Conservation (phyloP, 495 filamentous ascomycete genomes). For the Annulohypoxylon bovei region DNA sequence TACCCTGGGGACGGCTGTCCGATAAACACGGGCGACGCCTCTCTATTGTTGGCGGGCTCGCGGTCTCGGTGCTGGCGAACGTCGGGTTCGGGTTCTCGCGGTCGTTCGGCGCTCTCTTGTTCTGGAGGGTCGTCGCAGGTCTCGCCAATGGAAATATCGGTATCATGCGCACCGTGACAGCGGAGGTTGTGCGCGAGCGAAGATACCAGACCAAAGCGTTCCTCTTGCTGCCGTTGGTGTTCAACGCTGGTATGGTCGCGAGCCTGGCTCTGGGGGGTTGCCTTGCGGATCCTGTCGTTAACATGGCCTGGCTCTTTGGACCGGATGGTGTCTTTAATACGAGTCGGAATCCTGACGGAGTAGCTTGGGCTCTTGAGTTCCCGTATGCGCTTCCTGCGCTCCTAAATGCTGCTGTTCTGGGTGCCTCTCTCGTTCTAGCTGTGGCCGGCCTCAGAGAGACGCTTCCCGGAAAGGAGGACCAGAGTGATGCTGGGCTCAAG, state of each 20-base stretch:
- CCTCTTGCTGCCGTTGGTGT: slow-evolving; percentile 81
- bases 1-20: slow-evolving; percentile 79
- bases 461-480: slow-evolving; percentile 45
- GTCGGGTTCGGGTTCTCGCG: slow-evolving; percentile 77
- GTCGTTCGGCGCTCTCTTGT: slow-evolving; percentile 73
- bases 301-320: slow-evolving; percentile 73
- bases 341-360: slow-evolving; percentile 42
- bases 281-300: slow-evolving; percentile 75
- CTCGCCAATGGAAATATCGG: slow-evolving; percentile 81
- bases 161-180: slow-evolving; percentile 82
- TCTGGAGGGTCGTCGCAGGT: slow-evolving; percentile 74
- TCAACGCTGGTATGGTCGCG: slow-evolving; percentile 75
- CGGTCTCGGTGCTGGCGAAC: slow-evolving; percentile 74
- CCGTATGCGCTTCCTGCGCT: slow-evolving; percentile 56
- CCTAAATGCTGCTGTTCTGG: slow-evolving; percentile 40
- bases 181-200: slow-evolving; percentile 71
- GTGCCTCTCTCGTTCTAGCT: slow-evolving; percentile 39
- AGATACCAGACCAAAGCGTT: slow-evolving; percentile 80
- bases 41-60: slow-evolving; percentile 74
- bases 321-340: slow-evolving; percentile 51
- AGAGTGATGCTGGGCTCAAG: slow-evolving; percentile 45
- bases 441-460: slow-evolving; percentile 37
- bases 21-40: slow-evolving; percentile 78
- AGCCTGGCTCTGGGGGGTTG: slow-evolving; percentile 68
- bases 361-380: slow-evolving; percentile 43